Evolutionary conservation across 805 yeast genomes (phyloP), one percentile per base, ranked within the genome.

Genomic region (Danielia reshetovae): DNA sequence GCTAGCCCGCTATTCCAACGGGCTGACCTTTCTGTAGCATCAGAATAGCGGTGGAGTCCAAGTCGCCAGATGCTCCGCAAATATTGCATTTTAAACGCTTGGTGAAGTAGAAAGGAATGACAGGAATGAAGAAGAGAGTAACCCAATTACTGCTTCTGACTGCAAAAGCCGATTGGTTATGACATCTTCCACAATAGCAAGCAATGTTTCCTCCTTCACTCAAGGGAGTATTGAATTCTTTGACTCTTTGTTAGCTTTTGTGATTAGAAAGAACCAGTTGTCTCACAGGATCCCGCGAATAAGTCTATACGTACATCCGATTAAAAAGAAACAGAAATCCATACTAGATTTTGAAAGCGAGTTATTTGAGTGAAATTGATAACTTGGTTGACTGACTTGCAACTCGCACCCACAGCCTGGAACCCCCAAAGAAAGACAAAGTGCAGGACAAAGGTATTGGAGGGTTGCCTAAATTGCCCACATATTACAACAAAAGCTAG

Each of bases 161-260:
- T 0, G 81, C 76, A 34, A 59, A 54, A 3, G 75, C 83, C 18
- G 75, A 61, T 37, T 64, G 62, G 49, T 78, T 78, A 46, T 76
- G 80, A 43, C 85, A 78, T 40, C 74, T 68, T 13, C 79, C 77
- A 48, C 85, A 78, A 39, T 67, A 70, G 24, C 50, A 46, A 5
- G 45, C 39, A 6, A 44, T 36, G 16, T 39, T 32, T 10, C 48
- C 48, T 7, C 48, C 48, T 8, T 37, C 38, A 3, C 25, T 19
- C 23, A 46, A 39, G 3, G 48, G 36, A 24, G 39, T 46, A 38
- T 41, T 44, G 28, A 35, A 39, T 18, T 44, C 46, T 16, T 37
- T 32, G 29, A 46, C 50, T 46, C 18, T n/a, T 2, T 11, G 40
- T 45, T 35, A 43, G 48, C 37, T 32, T 27, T 6, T 10, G 21